Base-by-base conservation (phyloP, 345 rosid species). In the Reutealis trisperma region DNA sequence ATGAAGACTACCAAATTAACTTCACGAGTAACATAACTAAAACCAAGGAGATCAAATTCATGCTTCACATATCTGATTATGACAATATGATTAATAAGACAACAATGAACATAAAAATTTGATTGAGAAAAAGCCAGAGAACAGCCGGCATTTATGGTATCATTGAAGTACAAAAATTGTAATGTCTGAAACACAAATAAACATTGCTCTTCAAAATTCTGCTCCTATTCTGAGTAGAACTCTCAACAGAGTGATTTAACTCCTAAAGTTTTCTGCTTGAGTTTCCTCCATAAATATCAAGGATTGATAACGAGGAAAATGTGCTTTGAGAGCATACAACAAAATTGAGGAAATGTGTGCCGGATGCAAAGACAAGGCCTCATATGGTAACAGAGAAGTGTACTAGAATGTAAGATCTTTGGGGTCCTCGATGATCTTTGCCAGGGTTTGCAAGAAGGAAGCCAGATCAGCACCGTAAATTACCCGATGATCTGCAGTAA, bases 381-480 rank as follows among this genome's bases (percentile, higher is more conserved):
- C 7, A 42, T 60, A 54, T n/a, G 24, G 3, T 59, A 58, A 60
- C 0, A 41, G 22, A 21, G 51, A 66, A 63, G 64, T 66, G 3
- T 44, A 80, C 83, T 89, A 94, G 84, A 91, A 85, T 55, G 97
- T 94, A 52, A 93, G 93, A 75, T 93, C 97, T 79, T 89, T 90
- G 55, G 97, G 97, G 79, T 95, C 94, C 84, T 92, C 93, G 10
- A 95, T 88, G 32, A 92, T 90, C 85, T 90, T 85, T 18, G 99
- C 91, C 79, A 95, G 62, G 69, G 99, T 92, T 88, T 92, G 97
- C 90, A 93, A 85, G 91, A 95, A 95, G 25, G 90, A 77, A 83
- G 99, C 96, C 47, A 95, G 90, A 85, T 94, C 97, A 75, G 98
- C 92, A 73, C 98, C 98, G 49, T 94, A 94, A 79, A 94, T 91